A percentile compares a stretch with the other conserved stretches of the same genome.
Evolutionary conservation across 169 alveolate species (phyloP).

Genomic region (Miamiensis avidus): DNA sequence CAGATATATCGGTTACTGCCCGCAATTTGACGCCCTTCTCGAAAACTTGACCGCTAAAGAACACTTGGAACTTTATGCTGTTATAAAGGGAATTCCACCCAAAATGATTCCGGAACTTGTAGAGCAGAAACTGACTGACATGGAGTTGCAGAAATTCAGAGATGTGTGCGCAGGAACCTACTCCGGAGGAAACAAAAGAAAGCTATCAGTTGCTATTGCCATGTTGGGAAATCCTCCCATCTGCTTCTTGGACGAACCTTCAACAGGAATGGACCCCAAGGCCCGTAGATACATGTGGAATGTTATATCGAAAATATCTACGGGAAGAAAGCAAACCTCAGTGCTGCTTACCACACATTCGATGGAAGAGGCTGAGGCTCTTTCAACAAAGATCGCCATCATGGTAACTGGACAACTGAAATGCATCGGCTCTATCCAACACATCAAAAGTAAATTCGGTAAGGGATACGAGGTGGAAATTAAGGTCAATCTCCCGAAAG

Average conservation of each 20-base stretch:
- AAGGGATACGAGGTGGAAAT: slow-evolving; percentile 67
- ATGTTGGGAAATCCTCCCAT: slow-evolving; percentile 88
- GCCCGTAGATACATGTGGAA: slow-evolving; percentile 87
- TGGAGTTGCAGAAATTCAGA: slow-evolving; percentile 64
- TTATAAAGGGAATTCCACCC: slow-evolving; percentile 74
- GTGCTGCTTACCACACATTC: slow-evolving; percentile 89
- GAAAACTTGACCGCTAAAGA: slow-evolving; percentile 77
- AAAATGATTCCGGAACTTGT: slow-evolving; percentile 47
- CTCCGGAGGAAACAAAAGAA: slow-evolving; percentile 87
- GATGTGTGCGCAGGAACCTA: slow-evolving; percentile 65
- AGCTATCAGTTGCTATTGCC: slow-evolving; percentile 83
- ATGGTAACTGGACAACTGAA: slow-evolving; percentile 86
- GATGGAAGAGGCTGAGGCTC: slow-evolving; percentile 91
- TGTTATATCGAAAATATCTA: slow-evolving; percentile 69
- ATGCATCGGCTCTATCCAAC: slow-evolving; percentile 80
- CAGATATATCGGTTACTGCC: slow-evolving; percentile 87
- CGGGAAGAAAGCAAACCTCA: slow-evolving; percentile 60
- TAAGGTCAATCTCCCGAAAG: slow-evolving; percentile 39
- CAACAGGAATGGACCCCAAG: slow-evolving; percentile 90
- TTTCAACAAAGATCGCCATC: slow-evolving; percentile 74
- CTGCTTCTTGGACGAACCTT: slow-evolving; percentile 86
- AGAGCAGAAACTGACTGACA: slow-evolving; percentile 55
- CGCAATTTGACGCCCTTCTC: slow-evolving; percentile 74
- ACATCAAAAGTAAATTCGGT: slow-evolving; percentile 65
- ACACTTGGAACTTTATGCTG: slow-evolving; percentile 74